These are phyloP conservation scores for Boletus edulis DNA, from an alignment of 768 basidiomycete species.

Conservation along the genomic window DNA sequence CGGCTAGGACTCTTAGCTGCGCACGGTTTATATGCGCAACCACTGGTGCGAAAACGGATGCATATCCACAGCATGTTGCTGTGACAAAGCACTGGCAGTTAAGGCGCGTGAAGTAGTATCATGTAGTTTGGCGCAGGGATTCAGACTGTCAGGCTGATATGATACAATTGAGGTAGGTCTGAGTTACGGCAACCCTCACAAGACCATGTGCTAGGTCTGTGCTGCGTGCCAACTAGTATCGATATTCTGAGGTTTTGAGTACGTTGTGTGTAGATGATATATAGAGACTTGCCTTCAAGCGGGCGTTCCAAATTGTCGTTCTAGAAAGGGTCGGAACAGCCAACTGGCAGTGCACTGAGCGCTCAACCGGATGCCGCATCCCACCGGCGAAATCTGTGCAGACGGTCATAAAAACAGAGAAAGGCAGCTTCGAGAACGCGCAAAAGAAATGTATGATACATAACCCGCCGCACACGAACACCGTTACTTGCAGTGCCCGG, in stretches of 20 bases:
- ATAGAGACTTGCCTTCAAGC: neutral
- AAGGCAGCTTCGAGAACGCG: neutral
- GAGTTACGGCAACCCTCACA: conserved; percentile 4
- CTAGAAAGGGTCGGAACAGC: conserved; percentile 18
- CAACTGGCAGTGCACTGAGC: conserved; percentile 2
- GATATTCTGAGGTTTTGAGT: conserved; percentile 16
- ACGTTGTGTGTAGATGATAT: neutral
- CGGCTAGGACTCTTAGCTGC: neutral
- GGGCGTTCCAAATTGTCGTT: conserved; percentile 7
- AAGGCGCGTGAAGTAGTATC: neutral
- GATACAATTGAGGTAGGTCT: neutral
- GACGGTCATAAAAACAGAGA: neutral
- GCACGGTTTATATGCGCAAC: conserved; percentile 11
- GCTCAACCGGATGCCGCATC: neutral
- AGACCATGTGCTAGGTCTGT: neutral
- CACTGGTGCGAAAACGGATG: neutral
- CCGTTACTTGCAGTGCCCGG: too few relatives aligned
- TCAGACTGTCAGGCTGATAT: neutral
- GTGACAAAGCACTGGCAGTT: conserved; percentile 10
- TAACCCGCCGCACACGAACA: too few relatives aligned
- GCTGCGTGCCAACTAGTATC: conserved; percentile 19
- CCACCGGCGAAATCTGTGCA: conserved; percentile 3
- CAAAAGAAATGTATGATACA: too few relatives aligned
- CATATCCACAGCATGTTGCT: conserved; percentile 25
- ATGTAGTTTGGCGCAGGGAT: neutral